A percentile compares a stretch with the other conserved stretches of the same genome.
These are phyloP conservation scores for Gynostemma pentaphyllum DNA, from an alignment of 306 rosid species.

Conservation along the genomic window DNA sequence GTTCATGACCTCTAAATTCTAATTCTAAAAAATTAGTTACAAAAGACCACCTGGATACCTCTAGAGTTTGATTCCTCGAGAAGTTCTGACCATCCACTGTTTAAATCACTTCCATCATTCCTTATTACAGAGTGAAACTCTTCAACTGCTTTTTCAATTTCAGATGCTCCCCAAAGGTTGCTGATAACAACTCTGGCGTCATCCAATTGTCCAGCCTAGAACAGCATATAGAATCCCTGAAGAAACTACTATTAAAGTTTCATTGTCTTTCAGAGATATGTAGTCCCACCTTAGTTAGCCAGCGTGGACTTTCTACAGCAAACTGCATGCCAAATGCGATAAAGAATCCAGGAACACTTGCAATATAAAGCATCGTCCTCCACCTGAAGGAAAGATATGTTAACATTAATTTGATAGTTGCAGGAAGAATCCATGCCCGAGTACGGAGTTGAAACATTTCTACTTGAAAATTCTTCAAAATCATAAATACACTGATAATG, in stretches of 20 bases:
- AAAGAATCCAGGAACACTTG: conserved; percentile 65
- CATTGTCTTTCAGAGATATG: not conserved
- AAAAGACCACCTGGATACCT: conserved; percentile 65
- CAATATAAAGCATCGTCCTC: conserved; percentile 77
- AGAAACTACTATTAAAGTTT: not conserved
- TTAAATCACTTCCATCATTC: conserved; percentile 66
- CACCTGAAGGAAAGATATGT: conserved; percentile 47
- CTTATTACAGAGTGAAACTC: conserved; percentile 63
- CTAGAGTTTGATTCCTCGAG: conserved; percentile 71
- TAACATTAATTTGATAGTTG: conserved; percentile 1
- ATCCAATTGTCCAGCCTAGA: conserved; percentile 58
- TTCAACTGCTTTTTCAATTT: conserved; percentile 61
- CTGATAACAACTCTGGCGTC: conserved; percentile 49
- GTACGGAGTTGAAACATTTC: not conserved
- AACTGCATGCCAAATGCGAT: conserved; percentile 76
- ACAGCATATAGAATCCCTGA: conserved; percentile 11
- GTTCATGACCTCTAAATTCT: not conserved
- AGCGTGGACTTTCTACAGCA: conserved; percentile 90
- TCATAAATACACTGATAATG: not conserved
- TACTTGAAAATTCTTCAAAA: not conserved
- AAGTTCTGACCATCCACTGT: conserved; percentile 67
- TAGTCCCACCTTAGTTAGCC: conserved; percentile 74
- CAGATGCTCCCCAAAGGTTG: conserved; percentile 76
- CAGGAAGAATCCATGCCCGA: not conserved
- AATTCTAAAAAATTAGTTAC: conserved; percentile 1